These are phyloP conservation scores for Paspalum notatum DNA, from an alignment of 176 grass and related monocot species.

Conservation along the genomic window DNA sequence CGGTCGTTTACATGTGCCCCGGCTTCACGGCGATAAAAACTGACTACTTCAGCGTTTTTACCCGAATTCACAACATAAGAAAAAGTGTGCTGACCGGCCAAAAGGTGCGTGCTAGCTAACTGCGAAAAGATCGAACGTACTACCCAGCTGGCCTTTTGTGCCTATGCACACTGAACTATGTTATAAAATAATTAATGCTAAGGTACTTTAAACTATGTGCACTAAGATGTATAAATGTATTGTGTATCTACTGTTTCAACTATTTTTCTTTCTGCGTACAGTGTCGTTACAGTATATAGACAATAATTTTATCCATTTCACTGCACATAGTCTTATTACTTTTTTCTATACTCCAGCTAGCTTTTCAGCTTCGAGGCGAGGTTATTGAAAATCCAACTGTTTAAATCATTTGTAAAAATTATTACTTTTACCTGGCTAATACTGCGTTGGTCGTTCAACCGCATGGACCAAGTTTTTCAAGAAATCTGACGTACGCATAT, in stretches of 20 bases:
- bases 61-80: background rate
- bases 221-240: no score
- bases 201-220: no score
- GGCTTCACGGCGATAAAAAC: conserved; percentile 3
- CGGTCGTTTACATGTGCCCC: conserved; percentile 20
- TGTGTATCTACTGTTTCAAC: no score
- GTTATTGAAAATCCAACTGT: no score
- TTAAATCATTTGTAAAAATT: no score
- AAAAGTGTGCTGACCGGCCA: background rate
- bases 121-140: background rate
- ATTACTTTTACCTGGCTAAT: background rate
- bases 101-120: background rate
- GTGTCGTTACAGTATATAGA: no score
- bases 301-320: no score
- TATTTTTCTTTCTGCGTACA: no score
- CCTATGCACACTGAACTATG: background rate
- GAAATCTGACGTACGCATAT: background rate
- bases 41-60: background rate
- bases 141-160: background rate
- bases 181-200: no score
- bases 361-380: no score
- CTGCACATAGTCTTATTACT: no score
- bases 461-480: background rate
- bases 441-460: background rate
- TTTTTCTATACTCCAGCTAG: no score